Evolutionary conservation across 768 basidiomycete species (phyloP).

Genomic region (Mycena galopus): DNA sequence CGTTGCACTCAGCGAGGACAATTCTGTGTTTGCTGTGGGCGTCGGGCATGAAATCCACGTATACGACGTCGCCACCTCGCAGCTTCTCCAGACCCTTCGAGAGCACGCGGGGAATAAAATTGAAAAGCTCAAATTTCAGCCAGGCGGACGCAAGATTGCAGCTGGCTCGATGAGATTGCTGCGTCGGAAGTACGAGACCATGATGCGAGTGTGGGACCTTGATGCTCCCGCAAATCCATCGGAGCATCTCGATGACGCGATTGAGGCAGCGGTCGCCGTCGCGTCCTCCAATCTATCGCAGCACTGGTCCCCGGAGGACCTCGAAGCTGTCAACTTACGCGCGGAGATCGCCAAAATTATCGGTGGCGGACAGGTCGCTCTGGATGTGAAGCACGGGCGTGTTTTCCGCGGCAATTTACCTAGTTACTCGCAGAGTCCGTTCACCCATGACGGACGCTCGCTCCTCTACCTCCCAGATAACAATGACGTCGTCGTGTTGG

Average conservation of each 20-base stretch:
- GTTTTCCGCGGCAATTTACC: neutral
- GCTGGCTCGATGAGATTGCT: neutral
- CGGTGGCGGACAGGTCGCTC: neutral
- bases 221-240: neutral
- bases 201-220: conserved; percentile 4
- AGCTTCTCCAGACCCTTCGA: conserved; percentile 7
- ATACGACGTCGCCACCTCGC: conserved; percentile 10
- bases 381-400: conserved; percentile 8
- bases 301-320: neutral
- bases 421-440: neutral
- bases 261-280: neutral
- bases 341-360: neutral
- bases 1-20: conserved; percentile 4
- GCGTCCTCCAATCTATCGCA: conserved; percentile 4
- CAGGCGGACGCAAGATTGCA: conserved; percentile 12
- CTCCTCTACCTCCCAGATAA: conserved; percentile 1
- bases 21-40: neutral
- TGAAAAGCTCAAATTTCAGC: conserved; percentile 14
- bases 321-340: neutral
- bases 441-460: conserved; percentile 26
- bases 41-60: neutral
- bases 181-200: neutral
- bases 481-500: conserved; percentile 2
- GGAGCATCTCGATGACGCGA: neutral
- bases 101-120: conserved; percentile 1